phyloP scores from a whole-genome alignment of 306 rosid species.

The Vicia sativa region DNA sequence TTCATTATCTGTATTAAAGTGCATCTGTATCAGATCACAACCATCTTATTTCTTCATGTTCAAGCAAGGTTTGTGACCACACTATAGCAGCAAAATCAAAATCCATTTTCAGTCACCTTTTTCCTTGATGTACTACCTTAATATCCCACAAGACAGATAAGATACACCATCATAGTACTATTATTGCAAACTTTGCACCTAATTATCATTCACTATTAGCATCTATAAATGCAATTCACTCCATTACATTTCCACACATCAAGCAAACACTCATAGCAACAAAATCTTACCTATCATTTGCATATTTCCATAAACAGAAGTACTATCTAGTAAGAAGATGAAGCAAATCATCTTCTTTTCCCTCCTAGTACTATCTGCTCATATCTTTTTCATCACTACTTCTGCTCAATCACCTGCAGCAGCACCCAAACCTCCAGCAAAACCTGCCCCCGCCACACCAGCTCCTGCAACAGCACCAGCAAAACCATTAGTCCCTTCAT shows the following conservation, averaged over 20 bases:
- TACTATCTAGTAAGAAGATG: conserved; percentile 14
- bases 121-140: conserved; percentile 36
- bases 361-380: conserved; percentile 2
- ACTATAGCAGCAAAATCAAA: conserved; percentile 32
- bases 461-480: conserved; percentile 42
- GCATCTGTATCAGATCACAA: conserved; percentile 24
- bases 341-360: conserved; percentile 40
- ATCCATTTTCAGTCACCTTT: conserved; percentile 29
- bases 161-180: conserved; percentile 28
- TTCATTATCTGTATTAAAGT: conserved; percentile 18
- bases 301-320: conserved; percentile 11
- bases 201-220: conserved; percentile 22
- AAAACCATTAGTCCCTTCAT: conserved; percentile 44
- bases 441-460: conserved; percentile 22
- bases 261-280: conserved; percentile 22
- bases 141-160: conserved; percentile 18
- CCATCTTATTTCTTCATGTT: conserved; percentile 36
- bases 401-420: conserved; percentile 51
- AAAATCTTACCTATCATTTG: conserved; percentile 25
- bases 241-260: conserved; percentile 15
- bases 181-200: conserved; percentile 35
- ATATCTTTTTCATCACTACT: conserved; percentile 28
- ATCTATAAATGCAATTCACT: conserved; percentile 38
- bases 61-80: conserved; percentile 37
- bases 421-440: conserved; percentile 49